Conservation (phyloP, 2,329 filamentous ascomycete species). For the Monascus ruber region DNA sequence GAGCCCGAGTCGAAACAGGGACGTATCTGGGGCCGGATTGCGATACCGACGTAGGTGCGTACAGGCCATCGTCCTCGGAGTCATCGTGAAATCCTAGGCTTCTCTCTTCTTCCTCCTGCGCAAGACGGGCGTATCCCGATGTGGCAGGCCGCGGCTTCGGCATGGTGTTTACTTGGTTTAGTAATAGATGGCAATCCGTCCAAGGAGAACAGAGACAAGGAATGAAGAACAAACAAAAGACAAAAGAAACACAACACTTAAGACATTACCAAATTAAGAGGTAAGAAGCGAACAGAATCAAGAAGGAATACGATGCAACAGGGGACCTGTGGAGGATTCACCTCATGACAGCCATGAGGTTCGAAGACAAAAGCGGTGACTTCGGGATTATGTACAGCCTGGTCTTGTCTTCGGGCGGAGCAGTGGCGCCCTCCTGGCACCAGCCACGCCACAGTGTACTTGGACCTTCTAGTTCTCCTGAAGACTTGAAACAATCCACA, state of each 20-base stretch:
- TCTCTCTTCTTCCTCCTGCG: constrained; percentile 59
- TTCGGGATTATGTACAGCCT: too few relatives aligned
- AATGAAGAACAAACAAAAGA: neutral
- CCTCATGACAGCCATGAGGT: too few relatives aligned
- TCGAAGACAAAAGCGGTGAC: too few relatives aligned
- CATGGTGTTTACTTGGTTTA: constrained; percentile 38
- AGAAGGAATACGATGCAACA: constrained; percentile 1
- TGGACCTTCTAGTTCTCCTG: too few relatives aligned
- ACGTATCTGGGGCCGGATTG: constrained; percentile 50
- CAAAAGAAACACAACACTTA: neutral
- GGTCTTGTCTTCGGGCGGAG: too few relatives aligned
- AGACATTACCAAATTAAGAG: constrained; percentile 2
- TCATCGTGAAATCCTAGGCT: constrained; percentile 45
- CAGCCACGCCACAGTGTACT: too few relatives aligned
- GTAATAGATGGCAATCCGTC: neutral
- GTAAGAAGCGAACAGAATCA: neutral
- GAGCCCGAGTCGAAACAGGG: constrained; percentile 41
- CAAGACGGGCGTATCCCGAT: constrained; percentile 74
- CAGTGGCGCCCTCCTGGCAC: too few relatives aligned
- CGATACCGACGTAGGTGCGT: constrained; percentile 44
- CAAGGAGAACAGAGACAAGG: neutral
- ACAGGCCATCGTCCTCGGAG: constrained; percentile 55
- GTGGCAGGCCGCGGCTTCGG: constrained; percentile 57
- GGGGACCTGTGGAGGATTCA: constrained; percentile 5
- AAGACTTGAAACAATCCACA: too few relatives aligned